Evolutionary conservation across 208 protist species (phyloP), one percentile per base, ranked within the genome.

Genomic region (Porcisia hertigi): DNA sequence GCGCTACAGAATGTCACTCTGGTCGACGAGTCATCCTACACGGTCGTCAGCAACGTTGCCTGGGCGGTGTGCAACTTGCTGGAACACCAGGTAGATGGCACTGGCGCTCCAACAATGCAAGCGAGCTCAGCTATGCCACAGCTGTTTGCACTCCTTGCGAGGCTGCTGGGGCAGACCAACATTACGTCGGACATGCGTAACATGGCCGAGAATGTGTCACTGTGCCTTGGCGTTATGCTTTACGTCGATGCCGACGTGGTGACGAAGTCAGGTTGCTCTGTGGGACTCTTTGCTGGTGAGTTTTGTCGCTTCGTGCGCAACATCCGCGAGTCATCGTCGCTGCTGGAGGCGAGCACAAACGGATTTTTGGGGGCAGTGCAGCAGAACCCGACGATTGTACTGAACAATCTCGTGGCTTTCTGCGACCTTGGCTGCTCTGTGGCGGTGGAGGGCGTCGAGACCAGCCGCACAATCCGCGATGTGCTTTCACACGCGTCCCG

Each of bases 221-320:
- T 95, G 45, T 94, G 83, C 80, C 78, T 97, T 14, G 93, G 93
- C 23, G 71, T 91, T 41, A 89, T 92, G 78, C 73, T 96, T 3
- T 94, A 90, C 77, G 69, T 75, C 34, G 86, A 92, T 57, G 63
- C 69, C 23, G 85, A 89, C 0, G 53, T 97, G 18, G 84, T 86
- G 70, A n/a, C 62, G 2, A 83, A 86, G 62, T 34, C 87, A 34
- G 76, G 83, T 36, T 91, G 82, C 79, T 54, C 77, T 34, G 75
- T 89, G 30, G 73, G 75, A 23, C 39, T 79, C 45, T 94, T 97
- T 70, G 86, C 89, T 0, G 69, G 66, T 11, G 76, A 73, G 5
- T 97, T 94, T 71, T 91, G 89, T 73, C 84, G 86, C 80, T 94
- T 90, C 62, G 88, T 94, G 82, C 90, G 90, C 36, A 89, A 91